Conservation (phyloP, 164 flowering plant genomes). For the Amborella trichopoda region DNA sequence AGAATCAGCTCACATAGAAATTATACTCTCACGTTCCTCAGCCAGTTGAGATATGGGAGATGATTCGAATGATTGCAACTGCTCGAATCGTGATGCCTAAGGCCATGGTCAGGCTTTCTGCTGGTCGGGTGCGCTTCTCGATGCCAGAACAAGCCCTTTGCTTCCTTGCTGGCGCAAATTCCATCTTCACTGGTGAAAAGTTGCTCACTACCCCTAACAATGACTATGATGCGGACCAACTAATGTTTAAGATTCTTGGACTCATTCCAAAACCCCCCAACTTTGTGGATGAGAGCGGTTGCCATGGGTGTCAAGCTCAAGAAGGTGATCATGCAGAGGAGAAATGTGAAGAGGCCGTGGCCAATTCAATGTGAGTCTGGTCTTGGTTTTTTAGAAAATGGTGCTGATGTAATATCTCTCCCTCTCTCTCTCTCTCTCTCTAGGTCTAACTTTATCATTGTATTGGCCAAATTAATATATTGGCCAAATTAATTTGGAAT, state of each 20-base stretch:
- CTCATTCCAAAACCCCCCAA: conserved; percentile 78
- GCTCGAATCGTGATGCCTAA: conserved; percentile 95
- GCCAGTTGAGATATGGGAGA: conserved; percentile 99
- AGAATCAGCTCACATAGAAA: no score
- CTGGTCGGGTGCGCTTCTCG: conserved; percentile 90
- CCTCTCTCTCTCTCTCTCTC: no score
- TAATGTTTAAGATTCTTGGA: conserved; percentile 88
- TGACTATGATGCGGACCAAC: conserved; percentile 81
- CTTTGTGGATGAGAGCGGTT: conserved; percentile 24
- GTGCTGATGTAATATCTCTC: no score
- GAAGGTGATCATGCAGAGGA: conserved; percentile 27
- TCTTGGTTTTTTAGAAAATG: no score
- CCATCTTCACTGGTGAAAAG: conserved; percentile 96
- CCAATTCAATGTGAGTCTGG: conserved; percentile 30
- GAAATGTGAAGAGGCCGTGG: conserved; percentile 33
- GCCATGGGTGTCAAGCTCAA: not conserved
- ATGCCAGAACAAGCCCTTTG: conserved; percentile 91
- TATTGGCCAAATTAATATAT: no score
- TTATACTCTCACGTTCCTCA: conserved; percentile 18
- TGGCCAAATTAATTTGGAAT: no score
- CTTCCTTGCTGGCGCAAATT: conserved; percentile 97
- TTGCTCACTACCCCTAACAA: conserved; percentile 91
- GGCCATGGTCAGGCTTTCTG: conserved; percentile 95
- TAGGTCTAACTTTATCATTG: no score
- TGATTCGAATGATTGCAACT: conserved; percentile 92